Evolutionary conservation across 2,329 filamentous ascomycete genomes (phyloP).

Genomic region (Lasiodiplodia hormozganensis): DNA sequence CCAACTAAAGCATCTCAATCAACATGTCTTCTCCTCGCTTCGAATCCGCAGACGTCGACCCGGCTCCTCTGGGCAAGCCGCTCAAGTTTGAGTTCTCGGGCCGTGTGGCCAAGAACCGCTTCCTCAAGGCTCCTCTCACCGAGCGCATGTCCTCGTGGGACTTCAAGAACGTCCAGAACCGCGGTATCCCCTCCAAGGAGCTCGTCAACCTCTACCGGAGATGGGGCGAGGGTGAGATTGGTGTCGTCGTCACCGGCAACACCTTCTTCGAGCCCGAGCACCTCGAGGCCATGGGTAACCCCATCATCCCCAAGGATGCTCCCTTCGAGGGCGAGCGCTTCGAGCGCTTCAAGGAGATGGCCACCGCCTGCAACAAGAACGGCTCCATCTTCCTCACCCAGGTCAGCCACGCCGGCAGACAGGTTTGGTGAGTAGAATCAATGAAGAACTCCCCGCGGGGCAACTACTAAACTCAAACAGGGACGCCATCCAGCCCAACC

Average conservation of each 20-base stretch:
- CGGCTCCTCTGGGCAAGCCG: conserved; percentile 50
- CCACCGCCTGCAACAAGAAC: conserved; percentile 61
- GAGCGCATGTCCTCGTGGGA: conserved; percentile 69
- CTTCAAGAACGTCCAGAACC: conserved; percentile 57
- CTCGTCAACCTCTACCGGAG: conserved; percentile 61
- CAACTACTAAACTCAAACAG: conserved; percentile 29
- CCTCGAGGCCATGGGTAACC: conserved; percentile 63
- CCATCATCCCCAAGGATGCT: conserved; percentile 63
- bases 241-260: conserved; percentile 69
- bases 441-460: neutral
- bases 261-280: conserved; percentile 55
- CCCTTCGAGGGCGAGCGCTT: conserved; percentile 65
- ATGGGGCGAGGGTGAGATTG: conserved; percentile 59
- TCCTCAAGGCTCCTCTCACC: conserved; percentile 72
- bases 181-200: conserved; percentile 62
- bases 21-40: conserved; percentile 42
- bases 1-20: neutral
- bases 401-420: conserved; percentile 69
- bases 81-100: conserved; percentile 57
- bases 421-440: conserved; percentile 44
- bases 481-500: conserved; percentile 50
- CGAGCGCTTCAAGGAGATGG: conserved; percentile 64
- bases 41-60: conserved; percentile 50
- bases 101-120: conserved; percentile 66
- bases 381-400: conserved; percentile 66